A percentile compares a stretch with the other conserved stretches of the same genome.
Evolutionary conservation across 345 rosid species (phyloP).

Genomic region (Ceriops decandra): DNA sequence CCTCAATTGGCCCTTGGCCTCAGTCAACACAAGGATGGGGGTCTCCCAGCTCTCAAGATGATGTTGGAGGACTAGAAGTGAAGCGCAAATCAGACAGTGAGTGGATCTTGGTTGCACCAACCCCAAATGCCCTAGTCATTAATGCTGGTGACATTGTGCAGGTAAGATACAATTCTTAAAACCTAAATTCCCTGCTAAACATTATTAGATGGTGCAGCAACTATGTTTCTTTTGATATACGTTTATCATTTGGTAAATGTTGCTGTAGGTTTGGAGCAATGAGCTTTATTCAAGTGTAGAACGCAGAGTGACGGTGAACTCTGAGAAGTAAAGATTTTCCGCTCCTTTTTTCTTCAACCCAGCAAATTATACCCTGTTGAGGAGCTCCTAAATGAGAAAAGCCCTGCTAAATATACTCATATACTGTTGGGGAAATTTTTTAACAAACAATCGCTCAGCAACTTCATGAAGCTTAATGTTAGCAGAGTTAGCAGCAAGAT

Average conservation of each 20-base stretch:
- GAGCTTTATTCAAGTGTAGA: background rate
- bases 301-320: background rate
- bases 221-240: no score
- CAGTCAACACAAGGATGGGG: constrained; percentile 68
- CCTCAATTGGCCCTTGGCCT: constrained; percentile 74
- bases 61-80: constrained; percentile 71
- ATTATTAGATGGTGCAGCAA: no score
- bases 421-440: constrained; percentile 43
- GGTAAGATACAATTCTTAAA: constrained; percentile 7
- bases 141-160: constrained; percentile 27
- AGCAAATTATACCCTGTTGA: constrained; percentile 30
- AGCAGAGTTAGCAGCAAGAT: background rate
- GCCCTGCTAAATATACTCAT: constrained; percentile 30
- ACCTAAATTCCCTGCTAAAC: background rate
- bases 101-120: constrained; percentile 57
- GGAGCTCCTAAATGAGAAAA: constrained; percentile 30
- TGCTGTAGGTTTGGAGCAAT: background rate
- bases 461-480: constrained; percentile 42
- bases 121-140: constrained; percentile 27
- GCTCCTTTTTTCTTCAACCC: constrained; percentile 42
- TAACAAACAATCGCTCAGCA: constrained; percentile 26
- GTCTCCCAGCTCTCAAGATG: constrained; percentile 65
- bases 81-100: constrained; percentile 54
- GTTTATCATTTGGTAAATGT: background rate
- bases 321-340: constrained; percentile 45